Evolutionary conservation across 257 asterid genomes (phyloP).

Genomic region (Ophiorrhiza pumila): DNA sequence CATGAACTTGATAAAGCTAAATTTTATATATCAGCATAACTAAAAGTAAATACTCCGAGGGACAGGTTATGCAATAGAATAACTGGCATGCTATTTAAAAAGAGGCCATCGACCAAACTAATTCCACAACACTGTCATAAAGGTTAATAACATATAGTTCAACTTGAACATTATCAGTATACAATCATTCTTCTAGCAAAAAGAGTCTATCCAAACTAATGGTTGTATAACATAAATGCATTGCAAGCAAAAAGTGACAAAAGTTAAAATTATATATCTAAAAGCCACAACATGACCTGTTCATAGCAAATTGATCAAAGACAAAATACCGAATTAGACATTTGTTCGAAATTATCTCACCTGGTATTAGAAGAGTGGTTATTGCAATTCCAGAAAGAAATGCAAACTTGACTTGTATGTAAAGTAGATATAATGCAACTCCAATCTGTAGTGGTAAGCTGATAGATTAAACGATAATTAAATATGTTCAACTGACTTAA

Average conservation of each 20-base stretch:
- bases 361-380: slow-evolving; percentile 88
- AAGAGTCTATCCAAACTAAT: too few relatives aligned
- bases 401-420: slow-evolving; percentile 87
- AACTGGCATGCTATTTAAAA: background rate
- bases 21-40: background rate
- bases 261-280: too few relatives aligned
- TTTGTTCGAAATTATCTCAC: slow-evolving; percentile 29
- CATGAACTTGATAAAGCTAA: background rate
- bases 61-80: background rate
- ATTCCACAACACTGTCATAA: too few relatives aligned
- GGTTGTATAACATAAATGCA: background rate
- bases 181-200: background rate
- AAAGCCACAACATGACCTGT: background rate
- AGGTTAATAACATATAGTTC: too few relatives aligned
- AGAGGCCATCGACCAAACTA: too few relatives aligned
- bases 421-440: slow-evolving; percentile 78
- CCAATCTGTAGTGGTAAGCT: slow-evolving; percentile 99
- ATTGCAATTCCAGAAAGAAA: slow-evolving; percentile 84
- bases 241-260: background rate
- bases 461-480: slow-evolving; percentile 33
- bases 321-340: background rate
- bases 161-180: background rate
- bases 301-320: background rate
- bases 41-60: background rate
- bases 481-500: background rate